Evolutionary conservation across 768 basidiomycete genomes (phyloP), one percentile per base, ranked within the genome.

Genomic region (Chalciporus sphaerocephalus): DNA sequence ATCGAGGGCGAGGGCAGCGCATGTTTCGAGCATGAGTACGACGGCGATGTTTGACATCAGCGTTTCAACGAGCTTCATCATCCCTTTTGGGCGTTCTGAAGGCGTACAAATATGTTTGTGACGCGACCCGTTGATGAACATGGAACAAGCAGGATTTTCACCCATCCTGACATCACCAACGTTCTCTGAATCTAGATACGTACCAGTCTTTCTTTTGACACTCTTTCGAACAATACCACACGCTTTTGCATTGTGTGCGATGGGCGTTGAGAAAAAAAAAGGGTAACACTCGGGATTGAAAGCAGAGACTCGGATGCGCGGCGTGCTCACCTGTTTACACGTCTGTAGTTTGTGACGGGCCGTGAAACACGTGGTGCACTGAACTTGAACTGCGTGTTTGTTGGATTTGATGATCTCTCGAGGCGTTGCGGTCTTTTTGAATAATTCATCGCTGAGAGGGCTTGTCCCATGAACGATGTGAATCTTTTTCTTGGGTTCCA

Each of bases 141-240:
- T 35, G 34, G 25, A 37, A 22, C n/a, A n/a, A n/a, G n/a, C n/a
- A n/a, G n/a, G n/a, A 22, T 21, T 2, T 27, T 7, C 6, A 16
- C 4, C 16, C 20, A 18, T n/a, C 0, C 1, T 5, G 9, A 8
- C 3, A 17, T 25, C 6, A 5, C 2, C 2, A 4, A 9, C n/a
- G 27, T 40, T 3, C 3, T 17, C 15, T 5, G 24, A 9, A 3
- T 6, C 17, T 21, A 3, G 3, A n/a, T n/a, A n/a, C 50, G 9
- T 39, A 56, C 55, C 55, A 56, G 39, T 56, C 46, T 28, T 47
- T 52, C 30, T 15, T 56, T 44, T 56, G 55, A 16, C 55, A 56
- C 21, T 52, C 55, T 34, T 53, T 53, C 11, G 55, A 56, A 36
- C 55, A 56, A 42, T 52, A 56, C 55, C 55, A 53, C 23, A 53